These are phyloP conservation scores for Spergularia azorica DNA, from an alignment of 179 eudicot genomes.

Conservation along the genomic window DNA sequence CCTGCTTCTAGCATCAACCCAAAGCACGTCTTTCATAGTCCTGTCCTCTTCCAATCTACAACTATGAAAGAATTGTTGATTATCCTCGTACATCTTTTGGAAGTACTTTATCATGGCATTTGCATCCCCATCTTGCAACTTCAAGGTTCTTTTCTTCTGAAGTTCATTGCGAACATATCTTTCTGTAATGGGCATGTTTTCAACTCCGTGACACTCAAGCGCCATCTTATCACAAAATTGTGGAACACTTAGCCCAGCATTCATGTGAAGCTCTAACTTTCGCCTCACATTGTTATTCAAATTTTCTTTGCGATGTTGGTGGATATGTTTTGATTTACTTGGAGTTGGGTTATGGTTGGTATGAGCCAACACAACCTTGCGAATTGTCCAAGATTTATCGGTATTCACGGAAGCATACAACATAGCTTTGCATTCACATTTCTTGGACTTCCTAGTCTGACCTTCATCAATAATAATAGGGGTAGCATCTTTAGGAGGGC, in stretches of 20 bases:
- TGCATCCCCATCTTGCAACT: not conserved
- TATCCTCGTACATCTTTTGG: not conserved
- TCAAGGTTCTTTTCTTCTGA: not conserved
- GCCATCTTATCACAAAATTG: not conserved
- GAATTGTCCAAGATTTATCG: not conserved
- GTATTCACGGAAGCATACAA: not conserved
- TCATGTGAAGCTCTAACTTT: not conserved
- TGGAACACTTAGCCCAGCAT: not conserved
- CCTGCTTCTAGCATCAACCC: constrained; percentile 40
- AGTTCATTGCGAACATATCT: not conserved
- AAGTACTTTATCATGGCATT: not conserved
- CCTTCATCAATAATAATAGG: not conserved
- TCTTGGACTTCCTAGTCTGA: not conserved
- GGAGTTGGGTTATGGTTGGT: not conserved
- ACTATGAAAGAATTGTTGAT: not conserved
- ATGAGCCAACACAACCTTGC: not conserved
- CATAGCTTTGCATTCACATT: not conserved
- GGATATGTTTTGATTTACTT: not conserved
- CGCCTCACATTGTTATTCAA: not conserved
- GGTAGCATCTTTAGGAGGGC: not conserved
- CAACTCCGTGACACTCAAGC: not conserved
- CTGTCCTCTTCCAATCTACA: constrained; percentile 19
- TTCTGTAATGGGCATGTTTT: not conserved
- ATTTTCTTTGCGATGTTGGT: too few relatives aligned
- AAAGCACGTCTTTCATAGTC: constrained; percentile 30